Percentiles rank a stretch among this genome's conserved stretches.
These are phyloP conservation scores for Iberis pinnata DNA, from an alignment of 345 rosid species.

Conservation along the genomic window DNA sequence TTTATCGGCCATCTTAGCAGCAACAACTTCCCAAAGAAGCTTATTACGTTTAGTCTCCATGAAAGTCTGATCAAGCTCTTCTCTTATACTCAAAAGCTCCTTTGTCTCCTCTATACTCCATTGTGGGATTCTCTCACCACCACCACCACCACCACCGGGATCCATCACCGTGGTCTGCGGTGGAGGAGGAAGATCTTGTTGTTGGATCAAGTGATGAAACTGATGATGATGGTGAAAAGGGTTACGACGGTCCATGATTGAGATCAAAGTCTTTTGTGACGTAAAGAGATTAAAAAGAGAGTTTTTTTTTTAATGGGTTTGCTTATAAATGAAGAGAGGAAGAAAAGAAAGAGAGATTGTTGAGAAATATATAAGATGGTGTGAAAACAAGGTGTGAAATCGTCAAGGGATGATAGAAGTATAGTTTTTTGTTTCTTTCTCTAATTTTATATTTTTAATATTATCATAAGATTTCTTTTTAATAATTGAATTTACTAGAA, in stretches of 20 bases:
- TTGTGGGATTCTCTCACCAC: slow-evolving; percentile 74
- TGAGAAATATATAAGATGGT: slow-evolving; percentile 41
- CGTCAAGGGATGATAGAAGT: slow-evolving; percentile 28
- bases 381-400: slow-evolving; percentile 70
- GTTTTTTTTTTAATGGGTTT: neutral
- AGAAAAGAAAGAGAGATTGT: slow-evolving; percentile 24
- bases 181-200: slow-evolving; percentile 27
- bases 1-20: slow-evolving; percentile 66
- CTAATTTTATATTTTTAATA: neutral
- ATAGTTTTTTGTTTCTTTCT: slow-evolving; percentile 19
- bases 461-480: neutral
- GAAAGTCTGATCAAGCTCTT: slow-evolving; percentile 79
- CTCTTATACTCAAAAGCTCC: slow-evolving; percentile 76
- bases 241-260: slow-evolving; percentile 57
- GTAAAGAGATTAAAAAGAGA: slow-evolving; percentile 4
- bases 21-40: slow-evolving; percentile 77
- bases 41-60: slow-evolving; percentile 96
- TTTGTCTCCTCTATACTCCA: slow-evolving; percentile 89
- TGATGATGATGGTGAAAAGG: slow-evolving; percentile 40
- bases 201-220: slow-evolving; percentile 31
- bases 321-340: slow-evolving; percentile 24
- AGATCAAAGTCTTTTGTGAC: slow-evolving; percentile 16
- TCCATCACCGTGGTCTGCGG: slow-evolving; percentile 35
- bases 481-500: slow-evolving; percentile 7
- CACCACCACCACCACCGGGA: slow-evolving; percentile 17